phyloP scores from a whole-genome alignment of 768 basidiomycete species.

The Pholiota molesta region DNA sequence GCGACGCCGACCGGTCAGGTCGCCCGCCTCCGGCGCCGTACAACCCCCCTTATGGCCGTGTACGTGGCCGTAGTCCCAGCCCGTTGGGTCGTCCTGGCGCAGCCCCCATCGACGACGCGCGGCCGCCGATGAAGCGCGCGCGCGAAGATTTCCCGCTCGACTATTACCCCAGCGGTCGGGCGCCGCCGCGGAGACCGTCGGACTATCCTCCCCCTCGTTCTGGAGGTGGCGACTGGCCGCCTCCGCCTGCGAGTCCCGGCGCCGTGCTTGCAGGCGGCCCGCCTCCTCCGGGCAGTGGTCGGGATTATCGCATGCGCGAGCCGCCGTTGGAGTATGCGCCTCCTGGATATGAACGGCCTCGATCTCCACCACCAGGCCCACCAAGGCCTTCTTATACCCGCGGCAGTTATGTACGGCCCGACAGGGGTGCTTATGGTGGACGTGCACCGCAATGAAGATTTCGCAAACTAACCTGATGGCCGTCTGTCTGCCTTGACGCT shows the following conservation, averaged over 20 bases:
- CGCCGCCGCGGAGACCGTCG: not conserved
- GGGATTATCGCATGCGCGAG: constrained; percentile 5
- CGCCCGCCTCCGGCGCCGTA: constrained; percentile 18
- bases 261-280: not conserved
- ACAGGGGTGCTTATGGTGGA: not conserved
- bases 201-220: constrained; percentile 6
- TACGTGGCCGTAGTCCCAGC: constrained; percentile 51
- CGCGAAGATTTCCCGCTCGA: constrained; percentile 45
- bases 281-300: not conserved
- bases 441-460: not conserved
- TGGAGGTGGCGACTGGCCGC: not conserved
- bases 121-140: constrained; percentile 48
- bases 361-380: constrained; percentile 11
- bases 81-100: constrained; percentile 37
- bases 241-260: not conserved
- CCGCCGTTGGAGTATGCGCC: constrained; percentile 6
- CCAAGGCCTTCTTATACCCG: constrained; percentile 16
- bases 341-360: not conserved
- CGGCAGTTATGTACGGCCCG: constrained; percentile 11
- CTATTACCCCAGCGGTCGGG: constrained; percentile 29
- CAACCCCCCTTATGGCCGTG: constrained; percentile 36
- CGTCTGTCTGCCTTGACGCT: not conserved
- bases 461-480: not conserved
- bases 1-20: constrained; percentile 28
- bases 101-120: constrained; percentile 36